These are phyloP conservation scores for Schizosaccharomyces osmophilus DNA, from an alignment of 805 yeast species.

Conservation along the genomic window DNA sequence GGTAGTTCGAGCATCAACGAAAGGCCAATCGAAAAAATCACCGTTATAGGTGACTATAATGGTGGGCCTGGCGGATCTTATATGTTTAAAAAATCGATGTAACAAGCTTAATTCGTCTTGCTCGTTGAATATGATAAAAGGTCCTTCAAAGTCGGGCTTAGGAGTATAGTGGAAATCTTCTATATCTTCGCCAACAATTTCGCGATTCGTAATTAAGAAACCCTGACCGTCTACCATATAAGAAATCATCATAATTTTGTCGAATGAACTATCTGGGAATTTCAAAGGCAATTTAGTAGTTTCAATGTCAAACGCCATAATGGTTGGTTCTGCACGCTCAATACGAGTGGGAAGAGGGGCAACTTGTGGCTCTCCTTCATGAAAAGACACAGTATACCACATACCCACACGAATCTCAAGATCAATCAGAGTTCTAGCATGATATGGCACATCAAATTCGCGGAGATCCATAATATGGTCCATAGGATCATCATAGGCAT, in stretches of 20 bases:
- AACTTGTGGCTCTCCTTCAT: slow-evolving; percentile 28
- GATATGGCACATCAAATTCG: slow-evolving; percentile 92
- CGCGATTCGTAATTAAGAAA: slow-evolving; percentile 74
- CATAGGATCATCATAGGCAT: slow-evolving; percentile 25
- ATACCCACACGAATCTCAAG: slow-evolving; percentile 69
- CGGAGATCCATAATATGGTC: slow-evolving; percentile 48
- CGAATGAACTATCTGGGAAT: slow-evolving; percentile 76
- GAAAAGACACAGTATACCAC: slow-evolving; percentile 68
- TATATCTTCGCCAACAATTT: slow-evolving; percentile 79
- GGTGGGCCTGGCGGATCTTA: slow-evolving; percentile 70
- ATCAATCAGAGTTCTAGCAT: slow-evolving; percentile 89
- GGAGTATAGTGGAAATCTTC: slow-evolving; percentile 96
- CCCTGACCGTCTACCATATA: slow-evolving; percentile 98
- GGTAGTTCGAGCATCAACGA: slow-evolving; percentile 68
- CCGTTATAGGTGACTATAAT: slow-evolving; percentile 97
- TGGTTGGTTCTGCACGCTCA: slow-evolving; percentile 93
- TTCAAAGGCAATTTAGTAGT: slow-evolving; percentile 90
- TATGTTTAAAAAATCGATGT: slow-evolving; percentile 64
- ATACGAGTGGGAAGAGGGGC: slow-evolving; percentile 46
- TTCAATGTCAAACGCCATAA: slow-evolving; percentile 89
- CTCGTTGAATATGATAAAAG: slow-evolving; percentile 75
- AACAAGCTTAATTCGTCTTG: slow-evolving; percentile 55
- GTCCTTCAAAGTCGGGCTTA: slow-evolving; percentile 81
- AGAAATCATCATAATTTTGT: slow-evolving; percentile 95
- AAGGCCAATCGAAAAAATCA: slow-evolving; percentile 98